Conservation (phyloP, 176 grass and related monocot genomes). For the Zea luxurians region DNA sequence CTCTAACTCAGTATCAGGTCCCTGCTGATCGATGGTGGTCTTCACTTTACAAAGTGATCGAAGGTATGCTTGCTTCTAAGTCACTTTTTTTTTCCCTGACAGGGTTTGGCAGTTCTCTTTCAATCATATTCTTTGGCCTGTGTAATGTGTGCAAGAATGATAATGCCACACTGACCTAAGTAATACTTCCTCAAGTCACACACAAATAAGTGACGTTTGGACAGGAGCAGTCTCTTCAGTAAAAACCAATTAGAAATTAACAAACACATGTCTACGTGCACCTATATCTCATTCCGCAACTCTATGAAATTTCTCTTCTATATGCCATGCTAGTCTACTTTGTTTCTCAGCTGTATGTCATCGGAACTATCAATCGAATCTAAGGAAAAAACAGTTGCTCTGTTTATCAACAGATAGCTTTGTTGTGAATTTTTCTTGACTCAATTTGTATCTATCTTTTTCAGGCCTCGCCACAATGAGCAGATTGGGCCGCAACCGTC, state of each 20-base stretch:
- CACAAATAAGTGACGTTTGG: not conserved
- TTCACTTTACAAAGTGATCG: constrained; percentile 89
- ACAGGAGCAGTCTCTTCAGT: not conserved
- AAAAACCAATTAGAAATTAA: not conserved
- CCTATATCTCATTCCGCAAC: not conserved
- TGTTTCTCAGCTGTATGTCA: not conserved
- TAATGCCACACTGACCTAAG: not conserved
- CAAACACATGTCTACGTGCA: not conserved
- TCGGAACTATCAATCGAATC: not conserved
- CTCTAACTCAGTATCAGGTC: constrained; percentile 63
- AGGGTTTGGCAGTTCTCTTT: not conserved
- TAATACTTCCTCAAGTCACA: not conserved
- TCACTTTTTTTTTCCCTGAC: not conserved
- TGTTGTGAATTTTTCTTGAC: constrained; percentile 16
- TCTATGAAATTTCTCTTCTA: not conserved
- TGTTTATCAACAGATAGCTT: not conserved
- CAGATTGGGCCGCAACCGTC: constrained; percentile 66
- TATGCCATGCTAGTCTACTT: not conserved
- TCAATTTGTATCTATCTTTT: constrained; percentile 29
- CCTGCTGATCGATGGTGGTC: constrained; percentile 92
- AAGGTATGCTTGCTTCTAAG: constrained; percentile 55
- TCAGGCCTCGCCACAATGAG: constrained; percentile 85
- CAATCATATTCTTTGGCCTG: not conserved
- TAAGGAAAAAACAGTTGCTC: not conserved
- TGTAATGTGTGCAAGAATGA: constrained; percentile 6